Evolutionary conservation across 148 eudicot species (phyloP).

Genomic region (Camellia granthamiana): DNA sequence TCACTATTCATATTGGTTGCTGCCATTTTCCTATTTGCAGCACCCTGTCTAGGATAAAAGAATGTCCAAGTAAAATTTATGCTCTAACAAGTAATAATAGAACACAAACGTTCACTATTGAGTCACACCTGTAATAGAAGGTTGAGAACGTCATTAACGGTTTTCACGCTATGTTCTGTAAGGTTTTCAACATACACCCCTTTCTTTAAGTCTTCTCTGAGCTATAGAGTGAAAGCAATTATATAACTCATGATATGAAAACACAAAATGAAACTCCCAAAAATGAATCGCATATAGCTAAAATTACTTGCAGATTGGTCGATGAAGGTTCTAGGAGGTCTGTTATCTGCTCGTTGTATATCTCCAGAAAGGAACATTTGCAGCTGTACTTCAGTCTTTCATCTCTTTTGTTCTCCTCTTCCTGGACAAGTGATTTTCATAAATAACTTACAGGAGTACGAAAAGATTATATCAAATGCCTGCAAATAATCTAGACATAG

Average conservation of each 20-base stretch:
- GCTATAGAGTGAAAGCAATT: constrained; percentile 30
- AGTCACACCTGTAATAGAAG: constrained; percentile 53
- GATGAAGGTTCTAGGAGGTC: constrained; percentile 71
- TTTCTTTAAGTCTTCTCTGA: constrained; percentile 62
- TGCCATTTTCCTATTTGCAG: constrained; percentile 68
- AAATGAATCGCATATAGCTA: not conserved
- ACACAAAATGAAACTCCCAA: not conserved
- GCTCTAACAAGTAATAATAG: not conserved
- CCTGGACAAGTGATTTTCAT: constrained; percentile 28
- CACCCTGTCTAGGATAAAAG: constrained; percentile 40
- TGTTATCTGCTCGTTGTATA: constrained; percentile 74
- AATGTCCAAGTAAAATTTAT: not conserved
- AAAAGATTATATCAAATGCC: not conserved
- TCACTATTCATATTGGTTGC: constrained; percentile 71
- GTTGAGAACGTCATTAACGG: constrained; percentile 53
- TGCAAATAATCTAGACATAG: not conserved
- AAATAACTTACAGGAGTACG: not conserved
- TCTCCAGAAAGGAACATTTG: constrained; percentile 73
- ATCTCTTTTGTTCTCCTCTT: constrained; percentile 55
- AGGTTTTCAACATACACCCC: constrained; percentile 73
- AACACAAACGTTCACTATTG: constrained; percentile 18
- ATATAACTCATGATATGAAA: not conserved
- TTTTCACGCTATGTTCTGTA: constrained; percentile 44
- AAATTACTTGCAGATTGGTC: constrained; percentile 53
- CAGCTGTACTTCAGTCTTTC: constrained; percentile 59